Percentiles rank a stretch among this genome's conserved stretches.
phyloP scores from a whole-genome alignment of 352 stramenopile species.

The Thraustochytrium striatum region DNA sequence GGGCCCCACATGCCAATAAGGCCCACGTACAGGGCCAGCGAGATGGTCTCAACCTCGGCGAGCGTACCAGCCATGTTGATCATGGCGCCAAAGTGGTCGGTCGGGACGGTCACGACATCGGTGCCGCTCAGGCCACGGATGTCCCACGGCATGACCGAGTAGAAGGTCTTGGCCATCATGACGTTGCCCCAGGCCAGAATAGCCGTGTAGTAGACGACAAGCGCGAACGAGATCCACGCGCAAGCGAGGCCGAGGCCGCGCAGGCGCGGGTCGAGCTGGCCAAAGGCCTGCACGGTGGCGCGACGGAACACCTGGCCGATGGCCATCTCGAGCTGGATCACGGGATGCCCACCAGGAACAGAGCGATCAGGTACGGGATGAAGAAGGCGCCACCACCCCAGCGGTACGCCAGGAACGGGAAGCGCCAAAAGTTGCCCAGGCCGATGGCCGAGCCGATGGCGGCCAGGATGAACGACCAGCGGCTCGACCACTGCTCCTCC shows the following conservation, averaged over 20 bases:
- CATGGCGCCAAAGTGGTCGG: slow-evolving; percentile 7
- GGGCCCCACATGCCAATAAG: slow-evolving; percentile 33
- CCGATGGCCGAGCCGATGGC: slow-evolving; percentile 55
- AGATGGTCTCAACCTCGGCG: too few species aligned
- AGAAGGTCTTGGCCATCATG: slow-evolving; percentile 35
- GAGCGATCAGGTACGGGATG: slow-evolving; percentile 60
- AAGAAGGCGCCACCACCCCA: slow-evolving; percentile 54
- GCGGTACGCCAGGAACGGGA: slow-evolving; percentile 55
- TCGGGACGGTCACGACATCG: neutral
- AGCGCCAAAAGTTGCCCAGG: neutral
- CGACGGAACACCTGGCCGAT: slow-evolving; percentile 60
- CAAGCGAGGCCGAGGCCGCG: slow-evolving; percentile 44
- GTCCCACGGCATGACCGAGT: slow-evolving; percentile 33
- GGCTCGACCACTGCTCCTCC: slow-evolving; percentile 46
- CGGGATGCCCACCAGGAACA: slow-evolving; percentile 62
- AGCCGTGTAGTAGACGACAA: slow-evolving; percentile 51
- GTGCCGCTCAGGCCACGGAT: neutral
- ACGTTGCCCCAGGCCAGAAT: slow-evolving; percentile 49
- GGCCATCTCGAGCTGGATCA: slow-evolving; percentile 61
- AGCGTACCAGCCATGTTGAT: too few species aligned
- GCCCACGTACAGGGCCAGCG: too few species aligned
- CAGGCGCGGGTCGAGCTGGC: slow-evolving; percentile 42
- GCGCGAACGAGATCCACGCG: slow-evolving; percentile 47
- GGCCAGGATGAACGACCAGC: slow-evolving; percentile 61
- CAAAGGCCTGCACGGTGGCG: slow-evolving; percentile 55